Conservation (phyloP, 2,329 filamentous ascomycete species). For the Penicillium olsonii region DNA sequence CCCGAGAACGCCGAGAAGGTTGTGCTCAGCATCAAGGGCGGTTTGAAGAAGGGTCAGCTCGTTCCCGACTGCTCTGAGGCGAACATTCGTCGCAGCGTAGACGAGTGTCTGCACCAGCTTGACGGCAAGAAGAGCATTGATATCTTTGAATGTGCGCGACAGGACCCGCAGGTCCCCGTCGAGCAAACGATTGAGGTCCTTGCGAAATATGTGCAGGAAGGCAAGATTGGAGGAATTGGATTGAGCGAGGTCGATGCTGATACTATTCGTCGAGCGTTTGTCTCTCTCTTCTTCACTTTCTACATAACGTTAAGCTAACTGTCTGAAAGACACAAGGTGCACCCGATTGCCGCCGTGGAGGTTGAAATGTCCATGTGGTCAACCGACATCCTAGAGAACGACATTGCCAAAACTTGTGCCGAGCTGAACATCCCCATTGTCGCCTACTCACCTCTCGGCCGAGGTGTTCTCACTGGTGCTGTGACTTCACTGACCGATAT, state of each 20-base stretch:
- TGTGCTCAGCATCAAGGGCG: conserved; percentile 65
- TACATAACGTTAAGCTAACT: conserved; percentile 34
- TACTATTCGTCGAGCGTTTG: conserved; percentile 46
- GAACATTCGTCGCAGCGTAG: conserved; percentile 58
- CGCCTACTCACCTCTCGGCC: conserved; percentile 61
- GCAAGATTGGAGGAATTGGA: conserved; percentile 48
- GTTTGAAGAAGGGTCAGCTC: conserved; percentile 38
- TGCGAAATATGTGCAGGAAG: conserved; percentile 42
- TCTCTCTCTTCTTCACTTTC: conserved; percentile 8
- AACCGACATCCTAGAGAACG: conserved; percentile 60
- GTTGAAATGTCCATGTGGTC: conserved; percentile 61
- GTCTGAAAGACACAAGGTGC: conserved; percentile 46
- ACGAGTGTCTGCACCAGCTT: conserved; percentile 56
- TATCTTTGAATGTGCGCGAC: conserved; percentile 60
- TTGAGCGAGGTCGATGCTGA: conserved; percentile 48
- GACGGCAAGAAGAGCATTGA: conserved; percentile 63
- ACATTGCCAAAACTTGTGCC: conserved; percentile 56
- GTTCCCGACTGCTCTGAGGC: conserved; percentile 55
- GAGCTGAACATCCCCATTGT: conserved; percentile 60
- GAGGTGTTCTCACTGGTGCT: conserved; percentile 57
- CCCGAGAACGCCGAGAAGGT: conserved; percentile 65
- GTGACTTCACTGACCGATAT: conserved; percentile 51
- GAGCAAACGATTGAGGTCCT: conserved; percentile 48
- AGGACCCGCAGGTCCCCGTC: conserved; percentile 55
- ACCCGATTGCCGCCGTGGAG: conserved; percentile 61